Evolutionary conservation across 768 basidiomycete species (phyloP).

Genomic region (Boletus insuetus): DNA sequence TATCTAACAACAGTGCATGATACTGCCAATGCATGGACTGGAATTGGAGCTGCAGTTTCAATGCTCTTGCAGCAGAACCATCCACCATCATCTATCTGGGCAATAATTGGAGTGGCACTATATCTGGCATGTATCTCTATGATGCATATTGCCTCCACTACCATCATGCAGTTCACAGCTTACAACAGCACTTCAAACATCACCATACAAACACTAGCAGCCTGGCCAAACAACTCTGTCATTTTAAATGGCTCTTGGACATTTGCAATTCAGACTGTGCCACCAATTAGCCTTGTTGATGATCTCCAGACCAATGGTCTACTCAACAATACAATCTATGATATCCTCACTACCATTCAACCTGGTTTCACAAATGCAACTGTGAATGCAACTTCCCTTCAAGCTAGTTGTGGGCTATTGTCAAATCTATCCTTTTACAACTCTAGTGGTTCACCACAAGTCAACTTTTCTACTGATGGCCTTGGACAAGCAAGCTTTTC

Average conservation of each 20-base stretch:
- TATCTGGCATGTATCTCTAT: conserved; percentile 18
- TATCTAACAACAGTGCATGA: conserved; percentile 21
- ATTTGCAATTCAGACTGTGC: background rate
- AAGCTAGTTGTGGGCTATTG: conserved; percentile 7
- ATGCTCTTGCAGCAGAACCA: conserved; percentile 11
- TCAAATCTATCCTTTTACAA: conserved; percentile 1
- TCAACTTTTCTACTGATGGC: background rate
- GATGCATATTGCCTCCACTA: conserved; percentile 20
- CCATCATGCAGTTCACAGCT: conserved; percentile 20
- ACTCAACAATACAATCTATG: conserved; percentile 12
- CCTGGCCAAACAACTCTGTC: conserved; percentile 8
- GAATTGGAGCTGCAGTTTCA: conserved; percentile 18
- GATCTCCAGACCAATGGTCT: conserved; percentile 5
- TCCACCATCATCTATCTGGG: conserved; percentile 8
- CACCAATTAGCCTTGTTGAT: background rate
- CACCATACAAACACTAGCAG: background rate
- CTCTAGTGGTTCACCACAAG: background rate
- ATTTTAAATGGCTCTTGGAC: background rate
- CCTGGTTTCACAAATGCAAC: background rate
- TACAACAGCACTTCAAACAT: conserved; percentile 1
- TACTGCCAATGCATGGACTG: conserved; percentile 17
- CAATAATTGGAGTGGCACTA: conserved; percentile 6
- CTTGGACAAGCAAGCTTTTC: background rate
- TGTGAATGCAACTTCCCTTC: conserved; percentile 13
- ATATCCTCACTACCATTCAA: background rate